Base-by-base conservation (phyloP, 2,329 filamentous ascomycete genomes). In the Dactylonectria macrodidyma region DNA sequence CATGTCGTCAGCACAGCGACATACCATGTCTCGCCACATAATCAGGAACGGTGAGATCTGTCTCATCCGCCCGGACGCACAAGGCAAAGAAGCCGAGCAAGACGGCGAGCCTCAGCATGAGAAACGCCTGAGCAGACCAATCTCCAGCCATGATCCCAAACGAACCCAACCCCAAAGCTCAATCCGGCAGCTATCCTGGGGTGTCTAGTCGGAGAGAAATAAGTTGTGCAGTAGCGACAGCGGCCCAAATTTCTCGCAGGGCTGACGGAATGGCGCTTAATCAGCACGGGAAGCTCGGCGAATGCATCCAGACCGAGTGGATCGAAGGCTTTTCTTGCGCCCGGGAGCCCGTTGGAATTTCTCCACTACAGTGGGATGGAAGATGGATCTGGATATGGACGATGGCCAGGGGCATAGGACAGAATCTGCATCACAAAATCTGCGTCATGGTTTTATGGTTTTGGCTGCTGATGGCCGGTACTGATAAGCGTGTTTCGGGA, bases 11-110 rank as follows among this genome's bases (percentile, higher is more conserved):
- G 19, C 24, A 44, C 52, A 30, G 30, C 26, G 44, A 75, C 76
- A 41, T 76, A 80, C 78, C 78, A 48, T 79, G 59, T 16, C 67
- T 70, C 10, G 73, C 73, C 19, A 80, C 77, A 58, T 75, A 80
- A 51, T 79, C 74, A 4, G 79, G 78, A 36, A 68, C 71, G 3
- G 60, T 65, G 22, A 74, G 55, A 9, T 68, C 54, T 34, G 68
- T 24, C 26, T 41, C 62, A n/a, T 41, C 62, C 16, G 73, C 70
- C 52, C 59, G 59, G 54, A 46, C 61, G 24, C 36, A 67, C 24
- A 51, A 46, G 30, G 19, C 36, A 16, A 62, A 14, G 41, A 68
- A 54, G 41, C 26, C 22, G 52, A 50, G 7, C 50, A 59, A 9
- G 48, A 38, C 51, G 4, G 38, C 30, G 30, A 9, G 57, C 50